Base-by-base conservation (phyloP, 148 eudicot genomes). In the Dianthus caryophyllus region DNA sequence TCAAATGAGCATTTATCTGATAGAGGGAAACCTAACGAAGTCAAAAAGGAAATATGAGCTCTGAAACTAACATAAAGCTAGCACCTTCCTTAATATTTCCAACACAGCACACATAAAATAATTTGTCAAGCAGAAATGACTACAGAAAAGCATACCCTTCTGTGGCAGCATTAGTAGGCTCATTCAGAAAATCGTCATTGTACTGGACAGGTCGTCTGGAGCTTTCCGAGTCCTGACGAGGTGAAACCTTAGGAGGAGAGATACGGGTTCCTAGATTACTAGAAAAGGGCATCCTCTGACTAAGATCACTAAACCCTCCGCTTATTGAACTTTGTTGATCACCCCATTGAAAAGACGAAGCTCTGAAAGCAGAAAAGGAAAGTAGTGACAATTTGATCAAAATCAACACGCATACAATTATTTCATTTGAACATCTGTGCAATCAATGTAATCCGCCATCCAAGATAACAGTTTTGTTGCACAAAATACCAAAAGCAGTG, bases 131-230 rank as follows among this genome's bases (percentile, higher is more conserved):
- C 59, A 52, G 48, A 56, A 50, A 24, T 57, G 15, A 65, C 59
- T 43, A 26, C 47, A 13, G 38, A 31, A 60, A 49, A 17, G 61
- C 77, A 61, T 75, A 83, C 93, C 79, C 68, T 65, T 52, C 73
- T 29, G n/a, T 62, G 57, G 61, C 25, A 65, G 43, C 57, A 64
- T 50, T 73, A 53, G 63, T 61, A 47, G 79, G 69, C 59, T 73
- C 75, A 21, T 61, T 70, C 25, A 73, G 49, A 47, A 61, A 55
- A 52, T 79, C 76, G 16, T 80, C 89, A 44, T 48, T 65, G 46
- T 75, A 77, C 16, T 47, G 78, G 69, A 81, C 71, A 67, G 87
- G 75, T 52, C 86, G 57, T 70, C 83, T 76, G 56, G 75, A 72
- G 62, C 83, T 81, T 70, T 74, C 71, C 51, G 43, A 9, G 60